Conservation (phyloP, 495 filamentous ascomycete species). For the Neurospora sp. region DNA sequence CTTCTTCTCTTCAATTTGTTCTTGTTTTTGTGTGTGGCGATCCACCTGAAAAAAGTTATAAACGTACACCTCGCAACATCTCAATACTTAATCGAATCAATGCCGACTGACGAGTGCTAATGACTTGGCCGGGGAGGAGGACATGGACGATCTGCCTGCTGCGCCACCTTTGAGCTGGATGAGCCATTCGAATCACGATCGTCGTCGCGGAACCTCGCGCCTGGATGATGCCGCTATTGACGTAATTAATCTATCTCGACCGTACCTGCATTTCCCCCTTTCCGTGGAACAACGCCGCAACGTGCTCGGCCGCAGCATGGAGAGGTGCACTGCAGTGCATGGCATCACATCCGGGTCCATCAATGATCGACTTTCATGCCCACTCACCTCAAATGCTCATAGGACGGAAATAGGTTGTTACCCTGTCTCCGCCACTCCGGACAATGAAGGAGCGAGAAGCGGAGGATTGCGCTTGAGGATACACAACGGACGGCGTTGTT, state of each 20-base stretch:
- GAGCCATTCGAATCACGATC: neutral
- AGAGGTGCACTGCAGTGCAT: neutral
- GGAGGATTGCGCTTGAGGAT: neutral
- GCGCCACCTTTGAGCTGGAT: neutral
- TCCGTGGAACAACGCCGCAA: neutral
- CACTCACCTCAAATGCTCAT: neutral
- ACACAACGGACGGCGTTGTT: neutral
- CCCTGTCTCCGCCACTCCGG: neutral
- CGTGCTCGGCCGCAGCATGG: neutral
- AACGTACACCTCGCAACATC: neutral
- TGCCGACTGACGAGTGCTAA: neutral
- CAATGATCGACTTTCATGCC: neutral
- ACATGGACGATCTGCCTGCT: too few species aligned
- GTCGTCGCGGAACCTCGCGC: neutral
- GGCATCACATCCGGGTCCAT: neutral
- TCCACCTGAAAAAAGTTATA: neutral
- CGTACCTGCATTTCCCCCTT: neutral
- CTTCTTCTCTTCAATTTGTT: neutral
- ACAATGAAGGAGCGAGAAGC: neutral
- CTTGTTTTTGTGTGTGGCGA: neutral
- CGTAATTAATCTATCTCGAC: neutral
- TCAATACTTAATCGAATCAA: neutral
- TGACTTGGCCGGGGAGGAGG: too few species aligned
- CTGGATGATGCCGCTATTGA: neutral
- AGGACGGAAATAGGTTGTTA: neutral